phyloP scores from a whole-genome alignment of 1,284 basidiomycete species.

The Moesziomyces sp. region DNA sequence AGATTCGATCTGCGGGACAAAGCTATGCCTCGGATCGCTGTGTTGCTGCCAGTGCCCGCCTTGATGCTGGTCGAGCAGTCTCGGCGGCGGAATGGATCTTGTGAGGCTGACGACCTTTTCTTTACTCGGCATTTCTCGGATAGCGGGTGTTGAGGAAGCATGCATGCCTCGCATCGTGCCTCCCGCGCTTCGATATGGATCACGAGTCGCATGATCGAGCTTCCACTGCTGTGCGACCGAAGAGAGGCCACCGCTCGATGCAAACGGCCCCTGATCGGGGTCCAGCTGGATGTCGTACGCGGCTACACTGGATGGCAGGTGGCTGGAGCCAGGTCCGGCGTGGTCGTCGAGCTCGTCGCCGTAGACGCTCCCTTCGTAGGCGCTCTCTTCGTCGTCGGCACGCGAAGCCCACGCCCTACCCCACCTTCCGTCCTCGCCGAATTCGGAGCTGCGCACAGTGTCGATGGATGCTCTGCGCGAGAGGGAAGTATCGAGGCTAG shows the following conservation, averaged over 20 bases:
- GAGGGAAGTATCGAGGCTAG: constrained; percentile 8
- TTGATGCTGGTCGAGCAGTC: constrained; percentile 7
- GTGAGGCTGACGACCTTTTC: constrained; percentile 56
- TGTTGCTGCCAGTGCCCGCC: background rate
- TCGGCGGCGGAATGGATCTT: constrained; percentile 21
- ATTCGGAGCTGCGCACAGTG: constrained; percentile 60
- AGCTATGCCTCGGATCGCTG: constrained; percentile 30
- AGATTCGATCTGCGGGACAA: constrained; percentile 32
- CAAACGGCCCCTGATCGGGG: constrained; percentile 8
- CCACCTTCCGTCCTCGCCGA: constrained; percentile 59
- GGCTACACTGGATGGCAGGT: constrained; percentile 1
- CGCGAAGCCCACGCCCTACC: constrained; percentile 53
- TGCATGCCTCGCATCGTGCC: background rate
- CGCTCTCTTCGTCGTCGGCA: constrained; percentile 57
- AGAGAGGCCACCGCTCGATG: constrained; percentile 16
- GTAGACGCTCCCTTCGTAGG: constrained; percentile 42
- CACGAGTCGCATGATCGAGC: constrained; percentile 12
- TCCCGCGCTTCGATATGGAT: background rate
- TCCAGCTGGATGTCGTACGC: constrained; percentile 20
- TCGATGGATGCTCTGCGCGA: constrained; percentile 51
- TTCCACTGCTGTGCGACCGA: constrained; percentile 39
- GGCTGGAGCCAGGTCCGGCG: background rate
- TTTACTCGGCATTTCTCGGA: constrained; percentile 33
- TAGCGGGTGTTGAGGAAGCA: constrained; percentile 14
- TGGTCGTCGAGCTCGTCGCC: constrained; percentile 25